Evolutionary conservation across 225 moss, liverwort and hornwort species (phyloP).

Genomic region (Physcomitrium patens): DNA sequence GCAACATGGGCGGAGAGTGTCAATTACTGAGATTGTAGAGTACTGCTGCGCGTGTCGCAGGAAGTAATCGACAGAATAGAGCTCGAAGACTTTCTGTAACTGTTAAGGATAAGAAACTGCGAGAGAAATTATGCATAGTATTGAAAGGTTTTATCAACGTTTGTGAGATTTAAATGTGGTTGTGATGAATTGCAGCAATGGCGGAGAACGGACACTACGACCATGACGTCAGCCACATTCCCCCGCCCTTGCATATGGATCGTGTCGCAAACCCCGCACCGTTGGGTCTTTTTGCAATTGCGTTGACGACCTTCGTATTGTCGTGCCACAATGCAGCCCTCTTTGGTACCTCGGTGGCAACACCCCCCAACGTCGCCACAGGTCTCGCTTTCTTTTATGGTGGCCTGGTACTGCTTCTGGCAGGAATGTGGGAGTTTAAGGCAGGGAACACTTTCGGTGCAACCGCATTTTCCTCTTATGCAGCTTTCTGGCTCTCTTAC

Average conservation of each 20-base stretch:
- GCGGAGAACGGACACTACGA: background rate
- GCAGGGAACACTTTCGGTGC: slow-evolving; percentile 54
- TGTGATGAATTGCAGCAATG: slow-evolving; percentile 13
- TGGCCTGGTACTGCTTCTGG: slow-evolving; percentile 42
- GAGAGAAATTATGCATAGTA: too few species aligned
- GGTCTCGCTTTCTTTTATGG: slow-evolving; percentile 58
- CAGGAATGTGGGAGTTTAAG: slow-evolving; percentile 65
- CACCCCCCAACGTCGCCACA: slow-evolving; percentile 23
- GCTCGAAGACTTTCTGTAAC: too few species aligned
- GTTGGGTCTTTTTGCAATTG: slow-evolving; percentile 47
- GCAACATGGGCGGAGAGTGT: too few species aligned
- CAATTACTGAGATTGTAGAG: too few species aligned
- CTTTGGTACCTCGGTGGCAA: background rate
- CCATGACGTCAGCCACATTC: background rate
- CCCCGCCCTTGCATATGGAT: background rate
- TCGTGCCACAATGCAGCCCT: slow-evolving; percentile 51
- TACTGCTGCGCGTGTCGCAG: too few species aligned
- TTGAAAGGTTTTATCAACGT: too few species aligned
- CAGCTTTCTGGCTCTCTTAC: slow-evolving; percentile 59
- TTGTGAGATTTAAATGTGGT: too few species aligned
- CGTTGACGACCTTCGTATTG: slow-evolving; percentile 45
- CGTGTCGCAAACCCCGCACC: slow-evolving; percentile 44
- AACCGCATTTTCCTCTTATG: slow-evolving; percentile 46
- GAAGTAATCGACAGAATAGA: too few species aligned
- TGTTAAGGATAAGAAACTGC: too few species aligned